phyloP scores from a whole-genome alignment of 2,329 filamentous ascomycete genomes.

The Aspergillus fumigatiaffinis region DNA sequence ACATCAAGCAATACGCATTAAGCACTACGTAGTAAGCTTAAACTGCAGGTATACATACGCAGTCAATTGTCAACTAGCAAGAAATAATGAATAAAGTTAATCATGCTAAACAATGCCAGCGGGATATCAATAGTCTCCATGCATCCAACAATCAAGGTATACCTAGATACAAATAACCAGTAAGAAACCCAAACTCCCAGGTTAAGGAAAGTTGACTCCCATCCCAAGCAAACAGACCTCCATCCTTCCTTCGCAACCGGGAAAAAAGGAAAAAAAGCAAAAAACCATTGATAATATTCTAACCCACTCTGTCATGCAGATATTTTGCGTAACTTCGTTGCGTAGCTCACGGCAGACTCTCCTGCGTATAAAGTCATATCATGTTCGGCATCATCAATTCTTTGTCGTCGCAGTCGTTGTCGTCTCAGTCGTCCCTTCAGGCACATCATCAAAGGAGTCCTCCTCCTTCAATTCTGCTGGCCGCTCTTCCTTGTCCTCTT shows the following conservation, averaged over 20 bases:
- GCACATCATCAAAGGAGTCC: constrained; percentile 31
- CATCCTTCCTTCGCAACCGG: constrained; percentile 4
- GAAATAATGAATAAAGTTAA: not conserved
- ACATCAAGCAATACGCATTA: too few species aligned
- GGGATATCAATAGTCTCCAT: not conserved
- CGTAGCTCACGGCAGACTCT: not conserved
- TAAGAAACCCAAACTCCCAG: not conserved
- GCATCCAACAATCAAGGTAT: too few species aligned
- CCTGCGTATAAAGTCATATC: not conserved
- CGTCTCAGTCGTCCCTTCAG: constrained; percentile 8
- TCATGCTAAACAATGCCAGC: not conserved
- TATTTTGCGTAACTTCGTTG: constrained; percentile 8
- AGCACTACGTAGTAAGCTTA: too few species aligned
- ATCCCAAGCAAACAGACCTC: not conserved
- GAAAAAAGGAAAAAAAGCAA: constrained; percentile 1
- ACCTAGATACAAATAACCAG: not conserved
- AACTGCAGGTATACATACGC: too few species aligned
- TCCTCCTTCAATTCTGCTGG: constrained; percentile 2
- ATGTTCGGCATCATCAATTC: not conserved
- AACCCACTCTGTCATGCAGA: constrained; percentile 8
- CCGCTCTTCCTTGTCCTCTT: constrained; percentile 11
- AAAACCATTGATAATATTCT: constrained; percentile 5
- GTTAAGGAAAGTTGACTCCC: not conserved
- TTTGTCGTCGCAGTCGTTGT: not conserved
- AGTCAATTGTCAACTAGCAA: not conserved